phyloP scores from a whole-genome alignment of 345 rosid species.

The Citrus hindsii region DNA sequence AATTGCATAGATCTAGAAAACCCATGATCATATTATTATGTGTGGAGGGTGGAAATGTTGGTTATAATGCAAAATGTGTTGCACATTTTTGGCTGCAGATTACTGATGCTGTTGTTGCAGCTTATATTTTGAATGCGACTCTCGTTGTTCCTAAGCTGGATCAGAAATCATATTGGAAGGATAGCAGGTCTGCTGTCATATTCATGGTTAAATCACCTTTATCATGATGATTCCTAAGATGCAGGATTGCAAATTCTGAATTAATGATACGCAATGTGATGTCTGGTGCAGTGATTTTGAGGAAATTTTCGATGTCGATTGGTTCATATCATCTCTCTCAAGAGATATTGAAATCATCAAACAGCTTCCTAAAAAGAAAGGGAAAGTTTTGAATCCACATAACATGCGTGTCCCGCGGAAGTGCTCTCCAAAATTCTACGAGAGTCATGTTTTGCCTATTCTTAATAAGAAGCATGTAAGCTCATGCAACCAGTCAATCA shows the following conservation, averaged over 20 bases:
- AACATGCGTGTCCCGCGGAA: slow-evolving; percentile 86
- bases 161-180: slow-evolving; percentile 90
- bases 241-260: background rate
- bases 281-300: slow-evolving; percentile 69
- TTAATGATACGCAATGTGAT: slow-evolving; percentile 5
- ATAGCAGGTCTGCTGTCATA: slow-evolving; percentile 49
- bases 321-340: slow-evolving; percentile 75
- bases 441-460: slow-evolving; percentile 50
- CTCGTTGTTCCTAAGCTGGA: slow-evolving; percentile 88
- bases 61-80: slow-evolving; percentile 1
- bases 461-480: slow-evolving; percentile 56
- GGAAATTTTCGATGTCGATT: slow-evolving; percentile 73
- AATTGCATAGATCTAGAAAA: background rate
- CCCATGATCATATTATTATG: background rate
- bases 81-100: slow-evolving; percentile 43
- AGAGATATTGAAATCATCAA: slow-evolving; percentile 66
- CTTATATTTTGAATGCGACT: slow-evolving; percentile 89
- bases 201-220: background rate
- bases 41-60: background rate
- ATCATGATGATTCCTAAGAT: slow-evolving; percentile 7
- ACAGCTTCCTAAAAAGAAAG: slow-evolving; percentile 51
- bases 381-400: slow-evolving; percentile 49
- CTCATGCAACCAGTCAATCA: background rate
- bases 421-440: slow-evolving; percentile 58
- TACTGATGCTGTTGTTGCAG: slow-evolving; percentile 85